A percentile compares a stretch with the other conserved stretches of the same genome.
phyloP scores from a whole-genome alignment of 2,329 filamentous ascomycete species.

The Trichoderma afroharzianum region DNA sequence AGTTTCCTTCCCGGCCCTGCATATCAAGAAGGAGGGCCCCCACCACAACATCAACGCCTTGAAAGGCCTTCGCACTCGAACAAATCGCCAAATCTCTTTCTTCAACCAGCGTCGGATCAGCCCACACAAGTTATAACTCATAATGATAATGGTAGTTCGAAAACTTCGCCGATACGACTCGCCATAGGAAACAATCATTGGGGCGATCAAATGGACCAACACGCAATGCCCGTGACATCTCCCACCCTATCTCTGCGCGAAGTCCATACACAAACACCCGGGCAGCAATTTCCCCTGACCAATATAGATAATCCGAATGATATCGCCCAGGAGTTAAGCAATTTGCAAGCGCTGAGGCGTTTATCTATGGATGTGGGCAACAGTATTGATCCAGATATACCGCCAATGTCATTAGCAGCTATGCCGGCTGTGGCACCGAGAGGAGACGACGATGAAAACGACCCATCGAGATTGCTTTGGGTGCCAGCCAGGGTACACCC shows the following conservation, averaged over 20 bases:
- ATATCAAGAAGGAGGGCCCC: slow-evolving; percentile 49
- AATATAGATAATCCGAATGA: slow-evolving; percentile 88
- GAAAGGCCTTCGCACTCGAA: slow-evolving; percentile 26
- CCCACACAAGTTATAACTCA: neutral
- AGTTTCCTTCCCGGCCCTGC: slow-evolving; percentile 65
- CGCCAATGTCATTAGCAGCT: slow-evolving; percentile 63
- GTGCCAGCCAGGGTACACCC: slow-evolving; percentile 92
- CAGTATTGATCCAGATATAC: slow-evolving; percentile 68
- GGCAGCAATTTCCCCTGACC: slow-evolving; percentile 70
- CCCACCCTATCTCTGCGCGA: slow-evolving; percentile 52
- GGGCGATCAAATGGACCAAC: slow-evolving; percentile 39
- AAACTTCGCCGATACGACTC: slow-evolving; percentile 44
- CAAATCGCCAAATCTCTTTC: slow-evolving; percentile 40
- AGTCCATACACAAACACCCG: slow-evolving; percentile 59
- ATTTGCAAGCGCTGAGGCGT: slow-evolving; percentile 81
- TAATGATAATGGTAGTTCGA: slow-evolving; percentile 34
- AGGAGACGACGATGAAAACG: slow-evolving; percentile 75
- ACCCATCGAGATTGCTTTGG: slow-evolving; percentile 88
- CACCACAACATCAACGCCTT: slow-evolving; percentile 21
- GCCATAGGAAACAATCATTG: slow-evolving; percentile 39
- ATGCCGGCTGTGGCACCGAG: slow-evolving; percentile 71
- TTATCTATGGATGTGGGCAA: slow-evolving; percentile 94
- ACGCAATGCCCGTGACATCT: slow-evolving; percentile 44
- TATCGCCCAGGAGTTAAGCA: slow-evolving; percentile 88
- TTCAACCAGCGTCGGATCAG: slow-evolving; percentile 45